phyloP scores from a whole-genome alignment of 352 stramenopile species.

The Peronosclerospora sorghi region DNA sequence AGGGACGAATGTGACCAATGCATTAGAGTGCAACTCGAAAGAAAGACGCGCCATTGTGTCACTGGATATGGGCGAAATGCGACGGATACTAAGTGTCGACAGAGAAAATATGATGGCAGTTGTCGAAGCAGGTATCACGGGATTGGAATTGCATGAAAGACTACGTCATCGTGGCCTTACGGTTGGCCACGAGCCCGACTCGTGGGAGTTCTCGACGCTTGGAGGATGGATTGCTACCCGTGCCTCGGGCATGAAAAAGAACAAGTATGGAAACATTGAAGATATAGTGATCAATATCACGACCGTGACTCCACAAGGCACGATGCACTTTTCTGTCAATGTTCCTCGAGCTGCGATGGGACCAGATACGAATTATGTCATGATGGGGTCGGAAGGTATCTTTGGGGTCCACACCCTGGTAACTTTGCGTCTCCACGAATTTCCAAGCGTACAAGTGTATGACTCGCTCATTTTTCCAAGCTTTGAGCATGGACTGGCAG shows the following conservation, averaged over 20 bases:
- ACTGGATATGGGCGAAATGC: constrained; percentile 90
- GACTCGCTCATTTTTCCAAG: constrained; percentile 87
- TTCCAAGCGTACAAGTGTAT: constrained; percentile 72
- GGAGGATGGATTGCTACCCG: constrained; percentile 89
- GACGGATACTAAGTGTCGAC: constrained; percentile 50
- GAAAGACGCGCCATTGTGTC: constrained; percentile 88
- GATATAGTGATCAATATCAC: constrained; percentile 84
- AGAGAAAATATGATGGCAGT: constrained; percentile 78
- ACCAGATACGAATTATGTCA: constrained; percentile 80
- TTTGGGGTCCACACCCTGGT: constrained; percentile 90
- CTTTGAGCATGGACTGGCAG: constrained; percentile 67
- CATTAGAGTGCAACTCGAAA: constrained; percentile 38
- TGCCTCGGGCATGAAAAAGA: constrained; percentile 92
- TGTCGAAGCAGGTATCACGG: constrained; percentile 88
- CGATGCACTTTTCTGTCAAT: constrained; percentile 36
- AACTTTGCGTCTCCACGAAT: constrained; percentile 84
- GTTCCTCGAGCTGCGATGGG: constrained; percentile 80
- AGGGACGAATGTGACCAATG: constrained; percentile 85
- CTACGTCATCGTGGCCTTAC: constrained; percentile 80
- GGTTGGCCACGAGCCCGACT: constrained; percentile 89
- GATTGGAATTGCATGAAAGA: constrained; percentile 79
- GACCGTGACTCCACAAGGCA: constrained; percentile 55
- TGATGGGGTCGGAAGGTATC: constrained; percentile 89
- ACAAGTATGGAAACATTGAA: constrained; percentile 92
- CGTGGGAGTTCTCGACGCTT: constrained; percentile 89